A percentile compares a stretch with the other conserved stretches of the same genome.
Conservation (phyloP, 805 yeast species). For the Grigorovia transvaalensis region DNA sequence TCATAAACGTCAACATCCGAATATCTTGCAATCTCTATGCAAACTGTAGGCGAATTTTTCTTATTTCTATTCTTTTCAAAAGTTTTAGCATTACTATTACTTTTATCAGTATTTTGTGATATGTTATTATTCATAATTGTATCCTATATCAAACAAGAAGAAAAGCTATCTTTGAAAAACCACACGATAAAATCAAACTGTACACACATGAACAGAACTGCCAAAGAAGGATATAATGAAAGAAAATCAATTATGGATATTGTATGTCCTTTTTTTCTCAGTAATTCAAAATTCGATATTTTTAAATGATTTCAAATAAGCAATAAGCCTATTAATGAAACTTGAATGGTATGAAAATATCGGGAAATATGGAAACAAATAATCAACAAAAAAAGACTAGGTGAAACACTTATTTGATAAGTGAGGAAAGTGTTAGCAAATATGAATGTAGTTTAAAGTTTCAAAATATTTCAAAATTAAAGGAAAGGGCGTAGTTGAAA, state of each 20-base stretch:
- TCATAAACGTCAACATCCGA: conserved; percentile 47
- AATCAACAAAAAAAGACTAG: neutral
- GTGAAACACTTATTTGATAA: neutral
- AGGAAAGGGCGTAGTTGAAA: neutral
- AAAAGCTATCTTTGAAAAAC: too few relatives aligned
- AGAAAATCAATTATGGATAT: too few relatives aligned
- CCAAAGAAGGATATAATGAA: too few relatives aligned
- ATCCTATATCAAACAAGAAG: too few relatives aligned
- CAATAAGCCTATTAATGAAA: too few relatives aligned
- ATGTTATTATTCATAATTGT: neutral
- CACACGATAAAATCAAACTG: too few relatives aligned
- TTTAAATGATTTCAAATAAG: too few relatives aligned
- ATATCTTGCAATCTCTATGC: conserved; percentile 35
- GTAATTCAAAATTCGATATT: too few relatives aligned
- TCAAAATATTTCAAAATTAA: too few relatives aligned
- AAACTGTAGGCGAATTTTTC: conserved; percentile 9
- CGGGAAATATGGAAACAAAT: neutral
- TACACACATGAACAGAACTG: too few relatives aligned
- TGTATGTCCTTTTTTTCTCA: too few relatives aligned
- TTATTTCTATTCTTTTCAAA: neutral
- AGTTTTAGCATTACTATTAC: neutral
- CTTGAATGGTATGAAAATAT: neutral
- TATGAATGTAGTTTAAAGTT: neutral
- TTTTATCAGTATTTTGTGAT: neutral
- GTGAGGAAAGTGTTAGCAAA: neutral